Evolutionary conservation across 1,284 basidiomycete genomes (phyloP).

Genomic region (Agaricales sp.): DNA sequence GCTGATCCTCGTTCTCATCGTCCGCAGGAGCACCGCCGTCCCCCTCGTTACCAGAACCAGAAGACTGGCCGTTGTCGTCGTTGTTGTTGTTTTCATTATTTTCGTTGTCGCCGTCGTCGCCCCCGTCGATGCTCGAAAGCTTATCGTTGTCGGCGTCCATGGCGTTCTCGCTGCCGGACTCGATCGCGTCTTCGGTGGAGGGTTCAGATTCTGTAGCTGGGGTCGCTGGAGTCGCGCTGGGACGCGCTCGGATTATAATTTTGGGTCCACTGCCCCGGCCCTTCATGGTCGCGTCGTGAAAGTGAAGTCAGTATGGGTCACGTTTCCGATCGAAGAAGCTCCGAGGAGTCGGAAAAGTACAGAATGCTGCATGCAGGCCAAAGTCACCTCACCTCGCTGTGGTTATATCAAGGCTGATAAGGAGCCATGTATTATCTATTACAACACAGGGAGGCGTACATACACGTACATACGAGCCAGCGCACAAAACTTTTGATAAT

Average conservation of each 20-base stretch:
- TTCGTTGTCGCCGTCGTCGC: constrained; percentile 13
- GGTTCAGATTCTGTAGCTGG: constrained; percentile 14
- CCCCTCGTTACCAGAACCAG: constrained; percentile 15
- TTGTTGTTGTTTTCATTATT: background rate
- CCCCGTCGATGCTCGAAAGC: constrained; percentile 21
- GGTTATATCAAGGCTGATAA: too few species aligned
- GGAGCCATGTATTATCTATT: too few species aligned
- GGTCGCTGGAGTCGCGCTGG: constrained; percentile 18
- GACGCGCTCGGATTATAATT: constrained; percentile 43
- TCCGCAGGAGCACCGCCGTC: constrained; percentile 21
- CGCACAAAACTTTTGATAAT: too few species aligned
- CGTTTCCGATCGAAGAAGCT: too few species aligned
- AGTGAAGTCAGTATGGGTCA: too few species aligned
- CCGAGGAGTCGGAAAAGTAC: too few species aligned
- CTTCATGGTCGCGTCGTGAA: background rate
- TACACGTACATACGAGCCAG: too few species aligned
- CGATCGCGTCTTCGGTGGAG: constrained; percentile 11
- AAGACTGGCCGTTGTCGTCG: too few species aligned
- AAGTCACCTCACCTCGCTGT: too few species aligned
- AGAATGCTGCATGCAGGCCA: too few species aligned
- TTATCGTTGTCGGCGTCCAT: constrained; percentile 18
- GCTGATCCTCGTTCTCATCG: constrained; percentile 20
- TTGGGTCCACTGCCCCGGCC: constrained; percentile 21
- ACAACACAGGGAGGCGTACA: too few species aligned
- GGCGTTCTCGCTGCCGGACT: constrained; percentile 16